Percentiles rank a stretch among this genome's conserved stretches.
These are phyloP conservation scores for Amesomyces nigricolor DNA, from an alignment of 2,329 filamentous ascomycete genomes.

Conservation along the genomic window DNA sequence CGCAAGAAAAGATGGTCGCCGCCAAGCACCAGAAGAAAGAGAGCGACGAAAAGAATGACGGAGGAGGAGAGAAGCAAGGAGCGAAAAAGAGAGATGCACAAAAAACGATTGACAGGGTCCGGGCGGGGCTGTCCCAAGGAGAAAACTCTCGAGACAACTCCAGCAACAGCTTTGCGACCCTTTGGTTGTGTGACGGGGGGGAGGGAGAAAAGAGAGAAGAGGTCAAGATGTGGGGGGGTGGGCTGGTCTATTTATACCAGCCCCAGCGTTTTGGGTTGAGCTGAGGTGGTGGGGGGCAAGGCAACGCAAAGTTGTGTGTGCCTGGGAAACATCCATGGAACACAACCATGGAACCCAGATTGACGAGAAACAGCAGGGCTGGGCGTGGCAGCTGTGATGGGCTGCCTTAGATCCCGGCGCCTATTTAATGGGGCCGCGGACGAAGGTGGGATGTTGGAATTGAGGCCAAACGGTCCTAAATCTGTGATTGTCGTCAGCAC, in stretches of 20 bases:
- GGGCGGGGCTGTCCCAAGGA: slow-evolving; percentile 49
- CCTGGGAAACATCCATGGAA: slow-evolving; percentile 15
- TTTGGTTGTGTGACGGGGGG: slow-evolving; percentile 49
- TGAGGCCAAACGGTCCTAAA: neutral
- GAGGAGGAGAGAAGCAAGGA: slow-evolving; percentile 34
- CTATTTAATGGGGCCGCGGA: neutral
- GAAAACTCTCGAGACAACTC: slow-evolving; percentile 41
- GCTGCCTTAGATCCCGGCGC: neutral
- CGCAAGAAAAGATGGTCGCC: slow-evolving; percentile 28
- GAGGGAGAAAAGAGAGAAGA: slow-evolving; percentile 43
- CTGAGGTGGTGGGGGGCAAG: slow-evolving; percentile 9
- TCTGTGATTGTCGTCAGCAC: slow-evolving; percentile 1
- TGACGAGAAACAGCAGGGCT: slow-evolving; percentile 22
- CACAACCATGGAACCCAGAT: slow-evolving; percentile 3
- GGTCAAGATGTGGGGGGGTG: slow-evolving; percentile 33
- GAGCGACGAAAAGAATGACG: slow-evolving; percentile 50
- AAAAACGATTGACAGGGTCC: slow-evolving; percentile 46
- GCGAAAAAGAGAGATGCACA: slow-evolving; percentile 32
- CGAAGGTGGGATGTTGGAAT: neutral
- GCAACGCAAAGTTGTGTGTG: slow-evolving; percentile 15
- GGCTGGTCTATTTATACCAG: slow-evolving; percentile 34
- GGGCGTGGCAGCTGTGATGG: neutral
- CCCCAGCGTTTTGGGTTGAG: slow-evolving; percentile 26
- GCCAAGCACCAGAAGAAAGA: slow-evolving; percentile 33
- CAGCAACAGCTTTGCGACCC: slow-evolving; percentile 54